phyloP scores from a whole-genome alignment of 345 rosid species.

The Eucalyptus pumila region DNA sequence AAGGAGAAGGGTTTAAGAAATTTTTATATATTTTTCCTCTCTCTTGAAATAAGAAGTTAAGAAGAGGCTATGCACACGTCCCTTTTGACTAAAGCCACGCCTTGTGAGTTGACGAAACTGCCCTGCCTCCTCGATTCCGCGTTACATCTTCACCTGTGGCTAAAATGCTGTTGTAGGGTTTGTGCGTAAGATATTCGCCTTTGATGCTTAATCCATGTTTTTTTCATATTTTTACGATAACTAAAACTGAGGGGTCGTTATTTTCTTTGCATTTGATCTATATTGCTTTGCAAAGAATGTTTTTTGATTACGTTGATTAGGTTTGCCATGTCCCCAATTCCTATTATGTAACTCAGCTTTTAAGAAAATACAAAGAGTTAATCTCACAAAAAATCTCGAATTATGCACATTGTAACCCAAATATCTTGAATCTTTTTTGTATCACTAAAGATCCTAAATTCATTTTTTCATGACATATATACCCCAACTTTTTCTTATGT shows the following conservation, averaged over 20 bases:
- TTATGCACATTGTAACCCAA: no score
- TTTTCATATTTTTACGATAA: background rate
- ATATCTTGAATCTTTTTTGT: no score
- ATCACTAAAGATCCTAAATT: no score
- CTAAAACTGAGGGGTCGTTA: background rate
- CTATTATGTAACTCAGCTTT: background rate
- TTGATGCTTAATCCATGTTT: background rate
- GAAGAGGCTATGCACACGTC: background rate
- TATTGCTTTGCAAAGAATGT: fast-evolving
- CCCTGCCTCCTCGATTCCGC: background rate
- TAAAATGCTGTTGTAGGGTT: background rate
- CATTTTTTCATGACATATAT: no score
- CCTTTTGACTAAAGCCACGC: background rate
- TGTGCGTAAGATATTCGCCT: background rate
- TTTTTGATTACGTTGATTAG: background rate
- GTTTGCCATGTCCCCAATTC: fast-evolving
- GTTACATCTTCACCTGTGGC: background rate
- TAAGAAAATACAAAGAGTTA: background rate
- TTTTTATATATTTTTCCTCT: background rate
- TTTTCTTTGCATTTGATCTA: background rate
- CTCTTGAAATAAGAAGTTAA: background rate
- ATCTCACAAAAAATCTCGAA: no score
- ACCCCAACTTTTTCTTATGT: no score
- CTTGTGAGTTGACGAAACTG: background rate
- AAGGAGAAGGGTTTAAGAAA: background rate